A percentile compares a stretch with the other conserved stretches of the same genome.
Conservation (phyloP, 768 basidiomycete species). For the Trametes sanguinea region DNA sequence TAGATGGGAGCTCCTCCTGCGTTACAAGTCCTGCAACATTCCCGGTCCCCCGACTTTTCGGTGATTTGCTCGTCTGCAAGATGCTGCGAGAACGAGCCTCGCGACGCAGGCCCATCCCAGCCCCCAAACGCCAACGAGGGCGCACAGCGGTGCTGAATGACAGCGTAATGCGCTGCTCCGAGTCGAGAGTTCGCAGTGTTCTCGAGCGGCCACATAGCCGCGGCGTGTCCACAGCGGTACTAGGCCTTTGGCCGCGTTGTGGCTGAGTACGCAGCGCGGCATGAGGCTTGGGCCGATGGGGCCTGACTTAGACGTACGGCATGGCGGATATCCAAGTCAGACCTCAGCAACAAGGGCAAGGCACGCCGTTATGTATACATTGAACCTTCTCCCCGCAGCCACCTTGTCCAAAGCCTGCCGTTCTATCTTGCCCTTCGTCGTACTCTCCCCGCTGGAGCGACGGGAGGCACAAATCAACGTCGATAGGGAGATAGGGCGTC, state of each 20-base stretch:
- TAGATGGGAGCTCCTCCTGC: not conserved
- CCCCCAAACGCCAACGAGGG: too few species aligned
- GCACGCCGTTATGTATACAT: conserved; percentile 9
- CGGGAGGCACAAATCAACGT: not conserved
- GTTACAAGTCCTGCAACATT: not conserved
- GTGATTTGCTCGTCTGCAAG: too few species aligned
- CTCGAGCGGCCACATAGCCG: not conserved
- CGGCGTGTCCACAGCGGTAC: not conserved
- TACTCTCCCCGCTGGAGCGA: not conserved
- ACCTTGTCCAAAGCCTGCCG: not conserved
- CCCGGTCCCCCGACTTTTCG: not conserved
- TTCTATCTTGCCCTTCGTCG: not conserved
- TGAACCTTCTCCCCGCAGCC: conserved; percentile 12
- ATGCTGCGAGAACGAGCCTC: too few species aligned
- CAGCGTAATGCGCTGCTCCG: not conserved
- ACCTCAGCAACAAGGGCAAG: conserved; percentile 2
- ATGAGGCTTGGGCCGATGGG: not conserved
- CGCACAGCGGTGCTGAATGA: too few species aligned
- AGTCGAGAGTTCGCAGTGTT: not conserved
- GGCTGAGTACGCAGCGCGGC: not conserved
- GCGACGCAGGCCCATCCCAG: too few species aligned
- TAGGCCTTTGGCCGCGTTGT: too few species aligned
- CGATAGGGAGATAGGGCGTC: too few species aligned
- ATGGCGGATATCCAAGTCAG: conserved; percentile 4
- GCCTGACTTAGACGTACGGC: conserved; percentile 1